phyloP scores from a whole-genome alignment of 2,329 filamentous ascomycete genomes.

The Akanthomyces uredinophilus region DNA sequence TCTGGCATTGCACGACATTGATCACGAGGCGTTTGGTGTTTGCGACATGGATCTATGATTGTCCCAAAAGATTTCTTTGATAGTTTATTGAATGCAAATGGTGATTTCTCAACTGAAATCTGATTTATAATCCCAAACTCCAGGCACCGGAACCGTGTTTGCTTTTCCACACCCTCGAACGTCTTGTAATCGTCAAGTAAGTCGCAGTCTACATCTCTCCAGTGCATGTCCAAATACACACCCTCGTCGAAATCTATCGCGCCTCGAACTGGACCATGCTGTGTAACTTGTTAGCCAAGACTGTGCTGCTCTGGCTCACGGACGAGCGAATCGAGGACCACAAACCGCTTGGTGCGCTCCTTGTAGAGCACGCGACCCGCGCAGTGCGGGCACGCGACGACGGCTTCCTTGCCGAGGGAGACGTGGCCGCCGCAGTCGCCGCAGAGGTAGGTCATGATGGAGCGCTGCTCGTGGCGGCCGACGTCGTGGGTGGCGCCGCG shows the following conservation, averaged over 20 bases:
- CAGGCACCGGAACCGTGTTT: background rate
- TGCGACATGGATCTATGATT: background rate
- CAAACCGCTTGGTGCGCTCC: conserved; percentile 88
- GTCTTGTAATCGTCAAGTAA: background rate
- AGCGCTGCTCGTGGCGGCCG: conserved; percentile 34
- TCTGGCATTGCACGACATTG: background rate
- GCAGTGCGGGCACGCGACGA: conserved; percentile 54
- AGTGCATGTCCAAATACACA: background rate
- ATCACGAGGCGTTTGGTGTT: conserved; percentile 21
- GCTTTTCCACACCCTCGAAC: background rate
- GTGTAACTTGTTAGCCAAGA: conserved; percentile 19
- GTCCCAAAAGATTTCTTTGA: background rate
- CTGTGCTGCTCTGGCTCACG: background rate
- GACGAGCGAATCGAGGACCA: background rate
- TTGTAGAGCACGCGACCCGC: conserved; percentile 96
- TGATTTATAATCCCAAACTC: conserved; percentile 13
- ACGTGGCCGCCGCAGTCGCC: conserved; percentile 40
- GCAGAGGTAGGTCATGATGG: conserved; percentile 37
- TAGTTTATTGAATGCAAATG: conserved; percentile 1
- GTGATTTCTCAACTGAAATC: background rate
- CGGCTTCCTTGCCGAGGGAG: conserved; percentile 41
- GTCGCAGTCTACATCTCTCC: background rate
- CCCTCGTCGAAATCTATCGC: conserved; percentile 46
- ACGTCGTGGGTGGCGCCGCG: conserved; percentile 38
- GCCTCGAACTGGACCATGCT: conserved; percentile 99